A percentile compares a stretch with the other conserved stretches of the same genome.
These are phyloP conservation scores for Dillenia turbinata DNA, from an alignment of 164 flowering plant genomes.

Conservation along the genomic window DNA sequence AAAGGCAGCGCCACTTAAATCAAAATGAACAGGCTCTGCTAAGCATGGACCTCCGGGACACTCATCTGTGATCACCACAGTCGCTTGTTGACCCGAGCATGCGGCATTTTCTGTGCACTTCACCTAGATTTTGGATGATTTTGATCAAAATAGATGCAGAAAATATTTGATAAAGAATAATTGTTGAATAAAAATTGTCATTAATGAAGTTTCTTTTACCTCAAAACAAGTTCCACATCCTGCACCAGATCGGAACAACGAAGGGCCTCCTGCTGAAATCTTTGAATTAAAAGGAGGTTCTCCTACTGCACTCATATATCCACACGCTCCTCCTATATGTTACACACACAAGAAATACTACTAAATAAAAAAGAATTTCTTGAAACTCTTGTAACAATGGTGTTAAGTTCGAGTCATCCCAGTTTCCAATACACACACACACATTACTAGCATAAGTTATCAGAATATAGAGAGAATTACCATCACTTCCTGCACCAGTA, in stretches of 20 bases:
- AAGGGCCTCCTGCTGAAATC: slow-evolving; percentile 50
- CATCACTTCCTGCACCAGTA: slow-evolving; percentile 39
- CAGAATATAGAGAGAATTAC: slow-evolving; percentile 10
- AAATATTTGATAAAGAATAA: no score
- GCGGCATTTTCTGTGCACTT: slow-evolving; percentile 25
- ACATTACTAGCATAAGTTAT: no score
- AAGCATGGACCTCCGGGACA: slow-evolving; percentile 32
- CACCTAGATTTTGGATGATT: slow-evolving; percentile 11
- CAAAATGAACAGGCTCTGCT: slow-evolving; percentile 27
- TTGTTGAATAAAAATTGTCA: no score
- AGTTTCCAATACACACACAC: no score
- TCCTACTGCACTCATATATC: slow-evolving; percentile 45
- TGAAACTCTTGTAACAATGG: no score
- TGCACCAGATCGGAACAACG: slow-evolving; percentile 43
- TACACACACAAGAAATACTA: no score
- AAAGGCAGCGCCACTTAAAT: slow-evolving; percentile 19
- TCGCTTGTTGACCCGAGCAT: slow-evolving; percentile 30
- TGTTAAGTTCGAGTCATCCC: no score
- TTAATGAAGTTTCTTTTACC: slow-evolving; percentile 19
- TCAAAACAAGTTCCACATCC: slow-evolving; percentile 77
- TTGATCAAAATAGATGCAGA: no score
- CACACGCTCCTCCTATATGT: slow-evolving; percentile 73
- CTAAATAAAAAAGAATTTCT: no score
- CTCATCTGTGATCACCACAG: slow-evolving; percentile 27
- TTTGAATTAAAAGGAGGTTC: slow-evolving; percentile 38